Evolutionary conservation across 2,329 filamentous ascomycete genomes (phyloP).

Genomic region (Aspergillus versicolor): DNA sequence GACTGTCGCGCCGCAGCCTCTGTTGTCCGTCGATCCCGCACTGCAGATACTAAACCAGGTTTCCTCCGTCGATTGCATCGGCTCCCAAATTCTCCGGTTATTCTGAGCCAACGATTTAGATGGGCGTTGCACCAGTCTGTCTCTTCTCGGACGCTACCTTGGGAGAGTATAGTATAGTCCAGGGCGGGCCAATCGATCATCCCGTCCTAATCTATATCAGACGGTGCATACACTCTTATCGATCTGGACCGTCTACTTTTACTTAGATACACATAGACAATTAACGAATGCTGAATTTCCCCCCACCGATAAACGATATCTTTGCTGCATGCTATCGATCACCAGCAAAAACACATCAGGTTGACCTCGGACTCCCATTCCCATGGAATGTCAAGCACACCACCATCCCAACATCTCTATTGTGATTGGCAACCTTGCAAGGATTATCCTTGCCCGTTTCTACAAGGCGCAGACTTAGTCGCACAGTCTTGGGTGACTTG

Average conservation of each 20-base stretch:
- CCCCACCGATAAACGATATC: too few relatives aligned
- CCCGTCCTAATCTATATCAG: not conserved
- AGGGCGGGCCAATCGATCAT: not conserved
- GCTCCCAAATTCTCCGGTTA: not conserved
- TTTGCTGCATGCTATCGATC: not conserved
- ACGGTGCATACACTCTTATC: not conserved
- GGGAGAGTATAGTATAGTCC: not conserved
- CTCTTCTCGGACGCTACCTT: too few relatives aligned
- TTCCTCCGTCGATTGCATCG: too few relatives aligned
- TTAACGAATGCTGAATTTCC: too few relatives aligned
- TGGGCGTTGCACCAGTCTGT: too few relatives aligned
- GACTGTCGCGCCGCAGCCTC: too few relatives aligned
- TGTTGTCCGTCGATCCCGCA: not conserved
- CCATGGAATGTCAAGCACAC: not conserved
- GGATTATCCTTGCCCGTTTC: constrained; percentile 4
- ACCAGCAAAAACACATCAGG: not conserved
- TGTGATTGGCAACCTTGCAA: not conserved
- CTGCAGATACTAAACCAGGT: not conserved
- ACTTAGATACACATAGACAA: too few relatives aligned
- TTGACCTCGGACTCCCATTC: not conserved
- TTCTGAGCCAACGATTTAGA: not conserved
- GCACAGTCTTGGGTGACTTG: constrained; percentile 3
- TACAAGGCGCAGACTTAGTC: constrained; percentile 1
- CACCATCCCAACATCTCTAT: not conserved
- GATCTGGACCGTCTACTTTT: not conserved